Conservation (phyloP, 805 yeast species). For the Millerozyma miso region DNA sequence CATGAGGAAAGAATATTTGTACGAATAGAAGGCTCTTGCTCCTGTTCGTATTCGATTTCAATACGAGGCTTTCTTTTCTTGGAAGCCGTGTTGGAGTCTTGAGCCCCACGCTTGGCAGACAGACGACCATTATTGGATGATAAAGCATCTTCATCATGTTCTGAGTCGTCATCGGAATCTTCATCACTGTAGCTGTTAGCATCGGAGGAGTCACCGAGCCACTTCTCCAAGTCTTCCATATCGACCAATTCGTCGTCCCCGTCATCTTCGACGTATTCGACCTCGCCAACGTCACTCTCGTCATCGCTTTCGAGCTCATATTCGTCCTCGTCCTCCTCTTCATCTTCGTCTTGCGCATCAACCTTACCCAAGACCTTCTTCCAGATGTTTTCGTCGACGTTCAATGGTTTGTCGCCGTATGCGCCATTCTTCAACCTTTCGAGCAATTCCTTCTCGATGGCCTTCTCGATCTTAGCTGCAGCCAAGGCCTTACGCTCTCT, state of each 20-base stretch:
- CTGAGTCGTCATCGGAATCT: constrained; percentile 25
- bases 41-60: constrained; percentile 83
- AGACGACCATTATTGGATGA: constrained; percentile 15
- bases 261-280: constrained; percentile 88
- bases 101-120: constrained; percentile 20
- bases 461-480: constrained; percentile 95
- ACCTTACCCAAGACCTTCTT: constrained; percentile 79
- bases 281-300: constrained; percentile 63
- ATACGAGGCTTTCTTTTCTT: constrained; percentile 65
- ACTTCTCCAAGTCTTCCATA: constrained; percentile 86
- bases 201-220: constrained; percentile 56
- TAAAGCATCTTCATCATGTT: constrained; percentile 34
- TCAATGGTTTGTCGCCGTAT: constrained; percentile 95
- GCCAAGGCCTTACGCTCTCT: constrained; percentile 95
- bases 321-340: constrained; percentile 50
- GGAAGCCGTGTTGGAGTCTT: constrained; percentile 35
- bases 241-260: constrained; percentile 88
- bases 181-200: constrained; percentile 31
- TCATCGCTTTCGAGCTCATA: constrained; percentile 45
- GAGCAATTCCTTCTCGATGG: constrained; percentile 91
- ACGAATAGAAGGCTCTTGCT: constrained; percentile 33
- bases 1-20: constrained; percentile 29
- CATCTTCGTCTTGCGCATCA: constrained; percentile 57
- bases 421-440: constrained; percentile 97
- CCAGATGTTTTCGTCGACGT: constrained; percentile 96